Percentiles rank a stretch among this genome's conserved stretches.
phyloP scores from a whole-genome alignment of 2,329 filamentous ascomycete genomes.

The Cercospora sp. region DNA sequence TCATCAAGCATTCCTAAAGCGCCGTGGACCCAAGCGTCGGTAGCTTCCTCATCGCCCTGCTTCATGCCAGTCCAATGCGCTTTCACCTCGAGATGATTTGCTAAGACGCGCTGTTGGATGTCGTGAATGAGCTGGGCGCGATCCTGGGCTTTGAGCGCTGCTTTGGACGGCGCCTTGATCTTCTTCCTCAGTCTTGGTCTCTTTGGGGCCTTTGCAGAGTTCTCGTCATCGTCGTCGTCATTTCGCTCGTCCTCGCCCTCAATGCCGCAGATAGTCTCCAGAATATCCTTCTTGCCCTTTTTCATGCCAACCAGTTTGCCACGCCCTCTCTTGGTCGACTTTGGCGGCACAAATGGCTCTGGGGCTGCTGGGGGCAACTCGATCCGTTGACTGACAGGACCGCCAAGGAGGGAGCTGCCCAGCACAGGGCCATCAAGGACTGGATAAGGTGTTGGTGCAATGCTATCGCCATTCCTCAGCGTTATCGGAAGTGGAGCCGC shows the following conservation, averaged over 20 bases:
- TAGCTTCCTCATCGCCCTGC: constrained; percentile 51
- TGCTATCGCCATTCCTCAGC: constrained; percentile 6
- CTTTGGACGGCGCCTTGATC: constrained; percentile 14
- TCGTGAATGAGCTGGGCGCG: constrained; percentile 25
- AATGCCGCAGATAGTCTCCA: constrained; percentile 7
- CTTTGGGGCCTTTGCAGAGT: constrained; percentile 15
- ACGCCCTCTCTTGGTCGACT: constrained; percentile 12
- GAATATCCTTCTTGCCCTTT: constrained; percentile 5
- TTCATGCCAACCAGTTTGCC: constrained; percentile 4
- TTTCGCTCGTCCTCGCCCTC: constrained; percentile 6
- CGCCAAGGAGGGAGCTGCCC: constrained; percentile 8
- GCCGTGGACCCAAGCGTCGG: constrained; percentile 60
- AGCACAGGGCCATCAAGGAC: constrained; percentile 5
- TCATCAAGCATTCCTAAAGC: constrained; percentile 60
- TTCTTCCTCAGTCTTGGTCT: constrained; percentile 25
- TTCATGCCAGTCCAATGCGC: constrained; percentile 45
- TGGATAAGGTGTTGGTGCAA: constrained; percentile 10
- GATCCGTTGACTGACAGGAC: constrained; percentile 1
- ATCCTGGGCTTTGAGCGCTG: constrained; percentile 19
- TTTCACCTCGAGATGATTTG: constrained; percentile 45
- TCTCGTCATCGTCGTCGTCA: constrained; percentile 16
- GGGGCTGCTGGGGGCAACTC: constrained; percentile 5
- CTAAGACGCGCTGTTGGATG: constrained; percentile 28
- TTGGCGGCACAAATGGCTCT: constrained; percentile 8
- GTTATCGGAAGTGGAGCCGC: constrained; percentile 5